These are phyloP conservation scores for Irpex rosettiformis DNA, from an alignment of 1,284 basidiomycete species.

Conservation along the genomic window DNA sequence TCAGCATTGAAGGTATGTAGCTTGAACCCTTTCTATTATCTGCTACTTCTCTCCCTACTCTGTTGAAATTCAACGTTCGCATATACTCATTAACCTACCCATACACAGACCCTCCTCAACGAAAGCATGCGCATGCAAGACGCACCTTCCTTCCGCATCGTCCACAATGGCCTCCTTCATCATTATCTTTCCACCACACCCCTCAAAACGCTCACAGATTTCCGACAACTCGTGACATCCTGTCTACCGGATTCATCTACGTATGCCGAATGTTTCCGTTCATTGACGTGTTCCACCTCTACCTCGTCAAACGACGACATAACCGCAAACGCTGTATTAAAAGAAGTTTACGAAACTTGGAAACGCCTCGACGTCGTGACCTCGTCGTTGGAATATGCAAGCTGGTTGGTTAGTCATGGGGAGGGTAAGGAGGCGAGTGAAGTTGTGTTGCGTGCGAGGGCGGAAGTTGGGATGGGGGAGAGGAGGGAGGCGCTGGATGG, in stretches of 20 bases:
- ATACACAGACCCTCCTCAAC: slow-evolving; percentile 41
- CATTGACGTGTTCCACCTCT: slow-evolving; percentile 2
- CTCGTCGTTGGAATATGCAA: slow-evolving; percentile 43
- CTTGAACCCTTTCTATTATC: not conserved
- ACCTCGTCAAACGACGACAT: slow-evolving; percentile 19
- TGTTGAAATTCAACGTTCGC: not conserved
- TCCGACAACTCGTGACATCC: slow-evolving; percentile 38
- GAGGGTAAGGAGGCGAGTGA: slow-evolving; percentile 34
- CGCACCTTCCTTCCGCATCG: slow-evolving; percentile 30
- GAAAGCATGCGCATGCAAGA: slow-evolving; percentile 44
- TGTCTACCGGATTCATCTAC: slow-evolving; percentile 42
- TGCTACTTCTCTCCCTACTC: not conserved
- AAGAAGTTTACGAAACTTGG: slow-evolving; percentile 41
- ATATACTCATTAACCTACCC: not conserved
- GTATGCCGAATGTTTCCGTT: slow-evolving; percentile 39
- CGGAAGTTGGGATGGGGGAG: slow-evolving; percentile 18
- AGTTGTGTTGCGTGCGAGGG: slow-evolving; percentile 30
- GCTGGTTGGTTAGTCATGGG: slow-evolving; percentile 40
- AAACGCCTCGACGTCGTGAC: slow-evolving; percentile 31
- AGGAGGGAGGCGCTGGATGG: slow-evolving; percentile 26
- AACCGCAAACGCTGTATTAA: slow-evolving; percentile 34
- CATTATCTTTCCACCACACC: slow-evolving; percentile 36
- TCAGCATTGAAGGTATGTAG: slow-evolving; percentile 6
- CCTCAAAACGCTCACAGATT: slow-evolving; percentile 27
- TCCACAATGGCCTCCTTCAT: slow-evolving; percentile 48